Evolutionary conservation across 208 protist species (phyloP), one percentile per base, ranked within the genome.

Genomic region (Crithidia expoeki): DNA sequence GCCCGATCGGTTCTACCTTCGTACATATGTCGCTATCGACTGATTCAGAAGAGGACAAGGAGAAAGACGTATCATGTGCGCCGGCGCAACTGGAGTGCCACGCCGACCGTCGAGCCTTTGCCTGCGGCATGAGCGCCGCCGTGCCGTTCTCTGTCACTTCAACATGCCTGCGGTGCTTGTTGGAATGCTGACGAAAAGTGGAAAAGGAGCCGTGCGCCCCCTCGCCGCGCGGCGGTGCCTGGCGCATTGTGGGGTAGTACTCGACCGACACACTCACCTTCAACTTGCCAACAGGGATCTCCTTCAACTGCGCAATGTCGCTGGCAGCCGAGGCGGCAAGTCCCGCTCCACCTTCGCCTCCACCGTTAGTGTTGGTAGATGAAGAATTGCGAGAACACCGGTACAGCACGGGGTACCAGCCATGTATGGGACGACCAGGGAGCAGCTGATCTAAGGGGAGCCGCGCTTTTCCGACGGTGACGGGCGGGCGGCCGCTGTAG

Each of bases 381-480:
- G 36, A 10, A 19, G 70, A 57, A 2, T 27, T 34, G n/a, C 47
- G 56, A 12, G 36, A 30, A 11, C 80, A 75, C 40, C 83, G 77
- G 72, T 90, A 80, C 32, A 74, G 56, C 19, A 96, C 79, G 1
- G 81, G 77, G 59, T 89, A 94, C 89, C 91, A 96, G 11, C 91
- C 91, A 9, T 68, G 66, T 53, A 94, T 66, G 0, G 80, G 72
- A 49, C 61, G 76, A 14, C 69, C 73, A 0, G 80, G 63, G 12
- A 57, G 67, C 30, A 96, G 77, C 12, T 60, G 36, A 36, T 90
- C 80, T 1, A 96, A 68, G 10, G 62, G 42, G 14, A 96, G 51
- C 52, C 90, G 71, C 50, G 75, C 72, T 59, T 83, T 88, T 21
- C 91, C 91, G 4, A 96, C 83, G 51, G 68, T 74, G 38, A 93